Conservation (phyloP, 306 rosid species). For the Vigna nakashimae region DNA sequence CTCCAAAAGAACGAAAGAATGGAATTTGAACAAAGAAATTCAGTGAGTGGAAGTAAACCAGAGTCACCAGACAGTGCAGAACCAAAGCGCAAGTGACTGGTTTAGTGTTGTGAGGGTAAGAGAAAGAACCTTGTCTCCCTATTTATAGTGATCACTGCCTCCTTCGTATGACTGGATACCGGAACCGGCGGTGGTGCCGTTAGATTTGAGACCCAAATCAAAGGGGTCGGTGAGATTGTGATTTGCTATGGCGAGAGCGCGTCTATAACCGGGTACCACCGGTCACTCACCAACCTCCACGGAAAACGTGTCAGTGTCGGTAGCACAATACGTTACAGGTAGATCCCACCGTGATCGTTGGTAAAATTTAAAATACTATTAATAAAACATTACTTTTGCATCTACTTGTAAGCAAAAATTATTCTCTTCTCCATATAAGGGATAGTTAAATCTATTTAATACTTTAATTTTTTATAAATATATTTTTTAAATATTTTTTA, state of each 20-base stretch:
- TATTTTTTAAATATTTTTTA: too few relatives aligned
- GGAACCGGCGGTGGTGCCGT: slow-evolving; percentile 52
- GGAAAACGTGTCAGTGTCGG: slow-evolving; percentile 42
- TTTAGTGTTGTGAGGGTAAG: not conserved
- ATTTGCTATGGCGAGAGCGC: not conserved
- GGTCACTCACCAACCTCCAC: slow-evolving; percentile 57
- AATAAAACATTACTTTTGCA: too few relatives aligned
- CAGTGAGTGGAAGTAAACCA: slow-evolving; percentile 26
- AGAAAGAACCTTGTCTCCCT: not conserved
- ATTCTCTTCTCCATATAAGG: too few relatives aligned
- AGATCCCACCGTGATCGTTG: too few relatives aligned
- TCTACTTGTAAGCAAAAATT: too few relatives aligned
- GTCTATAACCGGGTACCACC: slow-evolving; percentile 48
- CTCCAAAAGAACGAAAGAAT: slow-evolving; percentile 45
- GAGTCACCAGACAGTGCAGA: not conserved
- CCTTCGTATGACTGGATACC: slow-evolving; percentile 50
- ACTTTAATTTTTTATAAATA: too few relatives aligned
- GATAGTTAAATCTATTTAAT: not conserved
- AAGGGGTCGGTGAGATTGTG: slow-evolving; percentile 57
- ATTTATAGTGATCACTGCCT: slow-evolving; percentile 51
- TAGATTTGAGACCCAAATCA: slow-evolving; percentile 39
- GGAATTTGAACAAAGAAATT: slow-evolving; percentile 6
- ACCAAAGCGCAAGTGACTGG: not conserved
- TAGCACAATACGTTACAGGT: not conserved
- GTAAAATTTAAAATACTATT: too few relatives aligned